Evolutionary conservation across 2,329 filamentous ascomycete genomes (phyloP).

Genomic region (Talaromyces sp.): DNA sequence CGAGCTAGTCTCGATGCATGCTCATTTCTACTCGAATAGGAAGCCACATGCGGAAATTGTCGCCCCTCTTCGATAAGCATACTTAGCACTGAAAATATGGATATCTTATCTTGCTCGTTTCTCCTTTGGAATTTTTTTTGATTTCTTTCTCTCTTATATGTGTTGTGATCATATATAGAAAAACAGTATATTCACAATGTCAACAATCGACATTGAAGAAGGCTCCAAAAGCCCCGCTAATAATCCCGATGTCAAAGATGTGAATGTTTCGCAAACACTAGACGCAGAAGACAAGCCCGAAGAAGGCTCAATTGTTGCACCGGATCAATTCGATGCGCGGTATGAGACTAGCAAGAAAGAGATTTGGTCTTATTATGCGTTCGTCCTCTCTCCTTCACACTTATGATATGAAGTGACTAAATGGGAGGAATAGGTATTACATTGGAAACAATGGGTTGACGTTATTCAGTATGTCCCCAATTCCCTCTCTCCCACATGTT

Average conservation of each 20-base stretch:
- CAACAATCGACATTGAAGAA: neutral
- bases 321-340: slow-evolving; percentile 54
- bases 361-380: slow-evolving; percentile 57
- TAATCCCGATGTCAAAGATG: neutral
- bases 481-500: too few relatives aligned
- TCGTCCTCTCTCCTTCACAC: slow-evolving; percentile 19
- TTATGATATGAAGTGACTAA: neutral
- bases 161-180: neutral
- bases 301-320: slow-evolving; percentile 44
- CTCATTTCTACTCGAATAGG: neutral
- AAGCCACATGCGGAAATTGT: neutral
- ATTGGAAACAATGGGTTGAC: slow-evolving; percentile 64
- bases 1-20: slow-evolving; percentile 1
- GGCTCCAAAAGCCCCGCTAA: neutral
- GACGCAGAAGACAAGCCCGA: slow-evolving; percentile 9
- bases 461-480: slow-evolving; percentile 49
- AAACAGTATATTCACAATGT: neutral
- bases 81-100: neutral
- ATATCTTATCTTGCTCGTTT: neutral
- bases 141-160: neutral
- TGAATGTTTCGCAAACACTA: neutral
- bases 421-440: slow-evolving; percentile 51
- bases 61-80: neutral
- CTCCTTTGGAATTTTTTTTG: neutral
- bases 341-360: slow-evolving; percentile 53